Base-by-base conservation (phyloP, 257 asterid species). In the Parsonsia alboflavescens region DNA sequence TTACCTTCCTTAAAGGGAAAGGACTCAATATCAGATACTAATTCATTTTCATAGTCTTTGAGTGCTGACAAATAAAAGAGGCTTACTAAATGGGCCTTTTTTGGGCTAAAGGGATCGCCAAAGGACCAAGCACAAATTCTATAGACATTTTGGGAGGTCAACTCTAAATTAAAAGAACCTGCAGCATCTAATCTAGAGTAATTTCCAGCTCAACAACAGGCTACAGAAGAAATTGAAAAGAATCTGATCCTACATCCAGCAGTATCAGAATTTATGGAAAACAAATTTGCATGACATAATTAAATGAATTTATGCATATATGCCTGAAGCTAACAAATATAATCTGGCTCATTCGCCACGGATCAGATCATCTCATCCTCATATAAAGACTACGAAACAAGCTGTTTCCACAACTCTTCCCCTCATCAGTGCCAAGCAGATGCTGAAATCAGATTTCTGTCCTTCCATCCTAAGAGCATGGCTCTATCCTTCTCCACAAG, bases 401-500 rank as follows among this genome's bases (percentile, higher is more conserved):
- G 66, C 17, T 53, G 39, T 71, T 50, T 36, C 6, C n/a, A 15
- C 19, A 46, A 9, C 58, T 33, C 46, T 16, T 33, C 19, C 30
- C 64, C 52, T 19, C 52, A 71, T 78, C 81, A 89, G 77, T 81
- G 85, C 97, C 98, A 93, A 76, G 98, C 98, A 39, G 97, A 93
- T 48, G 97, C 96, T 0, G 98, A 93, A 44, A 93, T 78, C 72
- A 93, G 81, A 77, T 89, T 88, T 83, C 98, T 85, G 39, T 86
- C 86, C 82, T 89, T 93, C 98, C 98, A 93, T 33, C 98, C 98
- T 75, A 93, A 65, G 57, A 93, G 69, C 96, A 91, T 84, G 24
- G 87, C 91, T 4, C 97, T 97, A 75, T 91, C 98, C 75, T 71
- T 85, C 88, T 93, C 97, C 75, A 87, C 72, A 22, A 93, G 82